Conservation (phyloP, 2,329 filamentous ascomycete genomes). For the Apiospora aurea region DNA sequence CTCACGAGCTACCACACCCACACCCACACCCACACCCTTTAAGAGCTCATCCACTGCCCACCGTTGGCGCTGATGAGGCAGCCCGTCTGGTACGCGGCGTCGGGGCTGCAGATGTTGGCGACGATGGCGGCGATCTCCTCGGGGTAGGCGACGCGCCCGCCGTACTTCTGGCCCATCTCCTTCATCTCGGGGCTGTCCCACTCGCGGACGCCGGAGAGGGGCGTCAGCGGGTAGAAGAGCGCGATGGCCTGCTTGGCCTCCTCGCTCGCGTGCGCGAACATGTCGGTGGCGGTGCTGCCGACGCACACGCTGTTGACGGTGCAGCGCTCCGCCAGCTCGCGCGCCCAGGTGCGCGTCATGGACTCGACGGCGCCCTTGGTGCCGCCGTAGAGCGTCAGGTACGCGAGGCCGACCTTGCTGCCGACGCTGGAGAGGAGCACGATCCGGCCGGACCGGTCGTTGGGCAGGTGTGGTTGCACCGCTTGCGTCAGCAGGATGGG, state of each 20-base stretch:
- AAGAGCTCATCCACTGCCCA: conserved; percentile 35
- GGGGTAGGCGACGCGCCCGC: conserved; percentile 63
- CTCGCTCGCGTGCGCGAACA: conserved; percentile 63
- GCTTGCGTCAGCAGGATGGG: conserved; percentile 62
- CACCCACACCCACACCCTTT: background rate
- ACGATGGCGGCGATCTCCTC: conserved; percentile 74
- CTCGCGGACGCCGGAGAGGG: conserved; percentile 50
- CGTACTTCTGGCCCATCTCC: conserved; percentile 56
- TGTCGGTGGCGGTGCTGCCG: conserved; percentile 52
- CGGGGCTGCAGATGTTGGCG: conserved; percentile 72
- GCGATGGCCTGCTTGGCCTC: conserved; percentile 49
- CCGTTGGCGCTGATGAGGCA: conserved; percentile 77
- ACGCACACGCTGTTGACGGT: conserved; percentile 71
- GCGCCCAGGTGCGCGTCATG: conserved; percentile 69
- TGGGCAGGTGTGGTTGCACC: conserved; percentile 60
- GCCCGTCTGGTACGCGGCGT: conserved; percentile 73
- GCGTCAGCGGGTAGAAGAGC: conserved; percentile 53
- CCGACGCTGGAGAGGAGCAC: conserved; percentile 63
- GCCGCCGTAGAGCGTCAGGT: conserved; percentile 61
- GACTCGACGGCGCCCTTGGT: conserved; percentile 70
- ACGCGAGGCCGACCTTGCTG: conserved; percentile 55
- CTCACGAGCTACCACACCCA: background rate
- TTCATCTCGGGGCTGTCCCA: conserved; percentile 40
- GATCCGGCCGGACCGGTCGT: conserved; percentile 63
- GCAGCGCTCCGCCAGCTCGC: conserved; percentile 63